Evolutionary conservation across 2,329 filamentous ascomycete species (phyloP), one percentile per base, ranked within the genome.

Genomic region (Leptographium radiaticola): DNA sequence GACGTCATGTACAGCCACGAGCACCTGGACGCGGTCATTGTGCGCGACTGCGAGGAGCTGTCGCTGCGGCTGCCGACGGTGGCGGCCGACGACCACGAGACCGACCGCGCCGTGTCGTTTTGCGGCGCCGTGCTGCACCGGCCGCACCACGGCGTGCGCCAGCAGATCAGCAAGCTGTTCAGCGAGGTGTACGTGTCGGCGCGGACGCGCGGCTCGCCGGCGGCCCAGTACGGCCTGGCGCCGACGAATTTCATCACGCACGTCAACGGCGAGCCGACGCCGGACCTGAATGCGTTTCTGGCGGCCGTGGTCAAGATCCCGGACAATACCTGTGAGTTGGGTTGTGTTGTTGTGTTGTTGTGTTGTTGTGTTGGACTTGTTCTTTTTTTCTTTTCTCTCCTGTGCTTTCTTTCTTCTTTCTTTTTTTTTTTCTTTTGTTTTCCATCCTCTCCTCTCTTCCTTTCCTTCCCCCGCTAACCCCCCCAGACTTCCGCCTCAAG

Each of bases 191-290:
- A 98, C 67, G 90, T 98, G 42, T 93, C 87, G 39, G 89, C 89
- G 2, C 78, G 91, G 57, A 87, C 85, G 52, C 78, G 88, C 47
- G 89, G 89, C 34, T 91, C 86, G 2, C 89, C 89, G 0, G 79
- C 88, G 0, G 93, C 90, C 64, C 88, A 91, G 66, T 95, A 95
- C 64, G 89, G 89, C 16, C 80, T 98, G 34, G 88, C 91, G 6
- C 90, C 91, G 1, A 98, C 93, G 16, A 98, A 97, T 69, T 98
- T 98, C 70, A 87, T 98, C 67, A 94, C 91, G 0, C 89, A 93
- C 58, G 90, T 98, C 62, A 98, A 98, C 66, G 89, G 89, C 53
- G 80, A 87, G 55, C 75, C 86, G 16, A 97, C 93, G 0, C 86
- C 84, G 1, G 86, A 95, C 62, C 75, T 98, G 10, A 79, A 87